A percentile compares a stretch with the other conserved stretches of the same genome.
phyloP scores from a whole-genome alignment of 1,139 yeast species.

The Eremothecium sinecaudum region DNA sequence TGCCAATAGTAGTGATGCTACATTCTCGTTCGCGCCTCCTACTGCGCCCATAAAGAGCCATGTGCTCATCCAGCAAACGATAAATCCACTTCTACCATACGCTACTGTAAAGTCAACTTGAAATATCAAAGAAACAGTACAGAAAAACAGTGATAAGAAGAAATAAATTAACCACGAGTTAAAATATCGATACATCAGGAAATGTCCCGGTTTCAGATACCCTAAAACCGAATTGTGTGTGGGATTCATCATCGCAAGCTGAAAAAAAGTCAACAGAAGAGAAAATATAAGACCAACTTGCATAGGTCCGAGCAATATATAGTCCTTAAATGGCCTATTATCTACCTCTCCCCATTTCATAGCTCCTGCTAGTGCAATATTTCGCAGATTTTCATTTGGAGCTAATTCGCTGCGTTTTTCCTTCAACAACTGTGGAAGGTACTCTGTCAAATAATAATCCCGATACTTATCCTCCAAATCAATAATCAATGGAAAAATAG shows the following conservation, averaged over 20 bases:
- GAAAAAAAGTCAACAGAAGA: slow-evolving; percentile 57
- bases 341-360: slow-evolving; percentile 36
- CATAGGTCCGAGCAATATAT: slow-evolving; percentile 51
- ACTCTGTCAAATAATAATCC: slow-evolving; percentile 23
- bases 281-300: slow-evolving; percentile 72
- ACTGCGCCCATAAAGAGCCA: slow-evolving; percentile 52
- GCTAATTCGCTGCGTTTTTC: slow-evolving; percentile 16
- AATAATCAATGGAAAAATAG: slow-evolving; percentile 36
- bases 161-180: slow-evolving; percentile 43
- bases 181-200: slow-evolving; percentile 41
- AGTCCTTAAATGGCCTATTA: slow-evolving; percentile 41
- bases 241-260: slow-evolving; percentile 48
- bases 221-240: slow-evolving; percentile 43
- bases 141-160: slow-evolving; percentile 45
- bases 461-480: slow-evolving; percentile 30
- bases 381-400: slow-evolving; percentile 20
- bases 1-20: slow-evolving; percentile 40
- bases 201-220: slow-evolving; percentile 38
- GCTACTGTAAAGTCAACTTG: slow-evolving; percentile 44
- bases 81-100: slow-evolving; percentile 53
- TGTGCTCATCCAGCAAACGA: slow-evolving; percentile 55
- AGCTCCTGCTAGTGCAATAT: slow-evolving; percentile 31
- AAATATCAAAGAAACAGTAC: slow-evolving; percentile 52
- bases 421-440: slow-evolving; percentile 20
- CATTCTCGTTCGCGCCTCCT: slow-evolving; percentile 52